Evolutionary conservation across 208 protist genomes (phyloP).

Genomic region (Naegleria lovaniensis): DNA sequence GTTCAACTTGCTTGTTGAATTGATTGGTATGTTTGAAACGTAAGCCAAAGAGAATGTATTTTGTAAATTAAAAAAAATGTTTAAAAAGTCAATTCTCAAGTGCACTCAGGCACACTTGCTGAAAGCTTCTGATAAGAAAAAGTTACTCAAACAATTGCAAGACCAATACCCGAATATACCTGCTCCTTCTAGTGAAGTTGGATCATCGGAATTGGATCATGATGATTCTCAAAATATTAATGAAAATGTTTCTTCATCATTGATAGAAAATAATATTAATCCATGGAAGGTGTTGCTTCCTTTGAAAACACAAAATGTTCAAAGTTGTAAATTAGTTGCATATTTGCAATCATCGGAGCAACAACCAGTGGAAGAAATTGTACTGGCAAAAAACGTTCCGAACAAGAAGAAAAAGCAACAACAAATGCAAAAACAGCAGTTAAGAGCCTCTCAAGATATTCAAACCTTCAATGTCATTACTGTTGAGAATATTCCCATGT

Average conservation of each 20-base stretch:
- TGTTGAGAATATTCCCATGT: conserved; percentile 12
- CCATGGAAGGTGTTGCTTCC: not conserved
- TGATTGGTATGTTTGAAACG: too few relatives aligned
- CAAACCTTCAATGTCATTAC: not conserved
- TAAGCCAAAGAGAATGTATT: too few relatives aligned
- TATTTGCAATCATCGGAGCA: not conserved
- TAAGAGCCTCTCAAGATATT: not conserved
- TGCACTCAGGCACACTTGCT: not conserved
- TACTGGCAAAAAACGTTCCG: not conserved
- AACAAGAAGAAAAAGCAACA: not conserved
- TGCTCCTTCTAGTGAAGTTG: not conserved
- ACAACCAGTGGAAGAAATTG: not conserved
- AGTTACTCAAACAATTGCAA: not conserved
- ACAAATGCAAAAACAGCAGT: not conserved
- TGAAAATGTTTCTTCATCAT: too few relatives aligned
- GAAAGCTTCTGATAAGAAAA: not conserved
- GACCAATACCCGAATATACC: not conserved
- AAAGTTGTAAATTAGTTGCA: not conserved
- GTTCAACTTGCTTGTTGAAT: too few relatives aligned
- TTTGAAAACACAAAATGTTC: not conserved
- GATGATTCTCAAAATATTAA: too few relatives aligned
- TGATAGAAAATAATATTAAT: not conserved
- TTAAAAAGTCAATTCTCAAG: not conserved
- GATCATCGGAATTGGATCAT: not conserved
- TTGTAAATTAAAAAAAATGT: too few relatives aligned